Percentiles rank a stretch among this genome's conserved stretches.
phyloP scores from a whole-genome alignment of 768 basidiomycete genomes.

The Termitomyces sp. region DNA sequence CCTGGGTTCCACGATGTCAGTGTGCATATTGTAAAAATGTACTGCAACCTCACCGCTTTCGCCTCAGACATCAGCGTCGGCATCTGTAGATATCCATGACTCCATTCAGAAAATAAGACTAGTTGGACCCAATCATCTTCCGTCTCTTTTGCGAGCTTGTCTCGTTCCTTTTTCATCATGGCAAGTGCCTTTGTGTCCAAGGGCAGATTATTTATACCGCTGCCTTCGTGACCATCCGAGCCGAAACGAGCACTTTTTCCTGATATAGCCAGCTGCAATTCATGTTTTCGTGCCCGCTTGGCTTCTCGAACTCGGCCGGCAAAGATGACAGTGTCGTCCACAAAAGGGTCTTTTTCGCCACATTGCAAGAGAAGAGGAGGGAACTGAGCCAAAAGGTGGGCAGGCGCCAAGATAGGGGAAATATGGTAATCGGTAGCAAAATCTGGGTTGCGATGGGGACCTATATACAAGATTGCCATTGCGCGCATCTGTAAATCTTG shows the following conservation, averaged over 20 bases:
- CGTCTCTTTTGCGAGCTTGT: slow-evolving; percentile 56
- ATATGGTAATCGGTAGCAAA: slow-evolving; percentile 94
- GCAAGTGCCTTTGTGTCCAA: slow-evolving; percentile 26
- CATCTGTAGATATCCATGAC: slow-evolving; percentile 98
- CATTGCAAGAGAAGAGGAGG: slow-evolving; percentile 92
- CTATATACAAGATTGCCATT: slow-evolving; percentile 97
- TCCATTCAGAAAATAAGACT: slow-evolving; percentile 93
- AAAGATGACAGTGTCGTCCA: slow-evolving; percentile 97
- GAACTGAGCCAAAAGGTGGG: slow-evolving; percentile 81
- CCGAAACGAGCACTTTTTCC: slow-evolving; percentile 62
- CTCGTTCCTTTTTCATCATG: slow-evolving; percentile 52
- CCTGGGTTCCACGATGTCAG: slow-evolving; percentile 23
- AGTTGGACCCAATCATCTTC: slow-evolving; percentile 96
- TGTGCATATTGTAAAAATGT: neutral
- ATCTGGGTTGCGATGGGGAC: slow-evolving; percentile 90
- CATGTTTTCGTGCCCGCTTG: slow-evolving; percentile 75
- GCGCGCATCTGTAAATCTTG: slow-evolving; percentile 83
- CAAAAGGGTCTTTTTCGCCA: slow-evolving; percentile 92
- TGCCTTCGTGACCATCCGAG: slow-evolving; percentile 59
- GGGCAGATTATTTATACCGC: slow-evolving; percentile 23
- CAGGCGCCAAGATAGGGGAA: slow-evolving; percentile 89
- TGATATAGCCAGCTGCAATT: slow-evolving; percentile 57
- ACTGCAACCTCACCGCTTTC: slow-evolving; percentile 38
- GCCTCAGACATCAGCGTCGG: slow-evolving; percentile 79
- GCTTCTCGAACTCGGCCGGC: slow-evolving; percentile 94